phyloP scores from a whole-genome alignment of 1,284 basidiomycete species.

The Boletellus deceptivus region DNA sequence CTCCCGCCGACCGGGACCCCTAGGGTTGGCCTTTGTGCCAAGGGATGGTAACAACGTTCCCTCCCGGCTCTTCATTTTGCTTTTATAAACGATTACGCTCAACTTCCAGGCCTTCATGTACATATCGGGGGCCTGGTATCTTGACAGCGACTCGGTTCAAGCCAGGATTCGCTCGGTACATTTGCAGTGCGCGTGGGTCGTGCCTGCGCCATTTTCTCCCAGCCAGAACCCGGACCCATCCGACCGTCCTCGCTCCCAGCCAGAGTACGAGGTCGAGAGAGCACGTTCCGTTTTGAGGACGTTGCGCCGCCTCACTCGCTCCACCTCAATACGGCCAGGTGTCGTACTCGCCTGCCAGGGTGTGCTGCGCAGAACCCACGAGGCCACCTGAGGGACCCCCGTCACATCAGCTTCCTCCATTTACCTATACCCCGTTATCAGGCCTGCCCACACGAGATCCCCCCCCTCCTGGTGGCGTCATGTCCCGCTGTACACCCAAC shows the following conservation, averaged over 20 bases:
- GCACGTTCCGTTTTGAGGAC: no score
- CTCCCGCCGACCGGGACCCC: not conserved
- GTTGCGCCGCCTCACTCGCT: no score
- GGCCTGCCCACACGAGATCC: no score
- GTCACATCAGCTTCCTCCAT: not conserved
- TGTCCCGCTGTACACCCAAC: no score
- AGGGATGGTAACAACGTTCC: slow-evolving; percentile 6
- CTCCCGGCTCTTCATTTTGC: slow-evolving; percentile 16
- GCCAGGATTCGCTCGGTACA: slow-evolving; percentile 22
- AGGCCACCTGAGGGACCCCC: slow-evolving; percentile 6
- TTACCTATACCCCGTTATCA: no score
- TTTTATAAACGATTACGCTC: slow-evolving; percentile 30
- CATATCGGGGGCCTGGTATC: slow-evolving; percentile 27
- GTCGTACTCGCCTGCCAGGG: not conserved
- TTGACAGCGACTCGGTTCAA: slow-evolving; percentile 13
- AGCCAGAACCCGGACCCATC: slow-evolving; percentile 19
- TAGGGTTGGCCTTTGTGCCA: slow-evolving; percentile 8
- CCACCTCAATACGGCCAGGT: no score
- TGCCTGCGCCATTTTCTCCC: slow-evolving; percentile 11
- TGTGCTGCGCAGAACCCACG: slow-evolving; percentile 8
- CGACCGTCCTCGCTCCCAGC: slow-evolving; percentile 5
- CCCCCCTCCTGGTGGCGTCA: no score
- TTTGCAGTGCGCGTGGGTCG: slow-evolving; percentile 13
- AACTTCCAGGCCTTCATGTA: slow-evolving; percentile 25
- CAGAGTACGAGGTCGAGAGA: no score